A percentile compares a stretch with the other conserved stretches of the same genome.
Evolutionary conservation across 2,329 filamentous ascomycete genomes (phyloP).

Genomic region (Epichloe uncinata): DNA sequence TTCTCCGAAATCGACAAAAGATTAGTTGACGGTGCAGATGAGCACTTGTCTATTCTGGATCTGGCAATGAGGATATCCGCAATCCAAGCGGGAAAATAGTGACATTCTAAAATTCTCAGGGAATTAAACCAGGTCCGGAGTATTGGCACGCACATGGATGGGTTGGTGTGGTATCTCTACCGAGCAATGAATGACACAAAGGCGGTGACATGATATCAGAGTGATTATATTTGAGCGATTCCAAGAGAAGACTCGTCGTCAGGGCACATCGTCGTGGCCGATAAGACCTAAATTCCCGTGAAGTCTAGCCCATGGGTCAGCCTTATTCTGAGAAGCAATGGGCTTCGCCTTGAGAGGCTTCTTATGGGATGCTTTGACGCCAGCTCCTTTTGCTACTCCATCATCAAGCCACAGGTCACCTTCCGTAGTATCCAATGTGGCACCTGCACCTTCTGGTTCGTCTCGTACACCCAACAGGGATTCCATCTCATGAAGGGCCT

Average conservation of each 20-base stretch:
- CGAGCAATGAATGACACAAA: not conserved
- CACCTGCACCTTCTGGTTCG: constrained; percentile 10
- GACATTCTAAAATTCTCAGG: not conserved
- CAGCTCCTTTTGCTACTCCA: constrained; percentile 11
- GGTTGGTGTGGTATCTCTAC: not conserved
- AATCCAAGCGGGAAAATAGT: constrained; percentile 42
- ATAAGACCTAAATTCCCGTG: constrained; percentile 42
- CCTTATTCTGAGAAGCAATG: constrained; percentile 2
- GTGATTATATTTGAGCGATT: not conserved
- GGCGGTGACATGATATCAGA: not conserved
- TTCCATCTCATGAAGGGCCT: constrained; percentile 35
- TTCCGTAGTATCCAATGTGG: constrained; percentile 12
- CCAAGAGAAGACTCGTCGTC: not conserved
- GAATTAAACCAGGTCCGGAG: not conserved
- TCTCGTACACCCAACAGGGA: constrained; percentile 29
- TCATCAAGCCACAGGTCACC: constrained; percentile 24
- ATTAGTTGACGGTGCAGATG: constrained; percentile 85
- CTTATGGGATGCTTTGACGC: not conserved
- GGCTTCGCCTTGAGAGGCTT: constrained; percentile 10
- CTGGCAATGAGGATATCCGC: constrained; percentile 68
- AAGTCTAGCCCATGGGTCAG: constrained; percentile 36
- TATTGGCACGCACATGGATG: not conserved
- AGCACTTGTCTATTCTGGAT: constrained; percentile 85
- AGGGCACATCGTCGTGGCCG: constrained; percentile 20
- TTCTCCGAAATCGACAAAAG: constrained; percentile 95